A percentile compares a stretch with the other conserved stretches of the same genome.
Conservation (phyloP, 2,329 filamentous ascomycete species). For the Trichoderma endophyticum region DNA sequence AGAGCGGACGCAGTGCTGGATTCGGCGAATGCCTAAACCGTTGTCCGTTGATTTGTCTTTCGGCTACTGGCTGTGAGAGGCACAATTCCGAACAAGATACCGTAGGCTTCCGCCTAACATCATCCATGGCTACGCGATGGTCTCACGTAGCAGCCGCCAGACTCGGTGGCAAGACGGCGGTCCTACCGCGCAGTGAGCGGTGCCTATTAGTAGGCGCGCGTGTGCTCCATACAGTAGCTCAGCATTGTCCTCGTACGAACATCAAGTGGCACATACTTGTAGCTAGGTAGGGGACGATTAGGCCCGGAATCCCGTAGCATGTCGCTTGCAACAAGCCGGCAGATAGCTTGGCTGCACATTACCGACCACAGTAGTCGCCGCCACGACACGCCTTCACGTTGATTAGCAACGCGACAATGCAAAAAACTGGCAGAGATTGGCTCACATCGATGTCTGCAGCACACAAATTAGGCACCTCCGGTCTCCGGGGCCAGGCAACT, state of each 20-base stretch:
- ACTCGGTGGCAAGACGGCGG: neutral
- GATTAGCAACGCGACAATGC: neutral
- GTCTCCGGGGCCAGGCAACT: conserved; percentile 4
- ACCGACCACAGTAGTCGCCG: neutral
- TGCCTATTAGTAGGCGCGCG: neutral
- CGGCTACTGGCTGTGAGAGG: neutral
- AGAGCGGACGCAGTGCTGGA: neutral
- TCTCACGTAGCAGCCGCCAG: neutral
- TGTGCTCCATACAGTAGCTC: neutral
- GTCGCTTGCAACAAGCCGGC: neutral
- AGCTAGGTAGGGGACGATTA: conserved; percentile 6
- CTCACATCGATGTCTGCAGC: neutral
- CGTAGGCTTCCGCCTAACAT: neutral
- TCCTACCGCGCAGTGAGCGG: neutral
- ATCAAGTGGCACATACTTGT: neutral
- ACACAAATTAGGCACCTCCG: neutral
- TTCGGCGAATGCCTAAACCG: neutral
- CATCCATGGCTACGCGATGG: neutral
- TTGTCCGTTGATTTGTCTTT: neutral
- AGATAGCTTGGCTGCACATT: neutral
- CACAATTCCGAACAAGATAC: neutral
- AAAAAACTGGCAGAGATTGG: neutral
- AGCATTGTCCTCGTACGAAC: neutral
- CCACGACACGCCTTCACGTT: neutral
- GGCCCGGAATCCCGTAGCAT: neutral